A percentile compares a stretch with the other conserved stretches of the same genome.
Conservation (phyloP, 2,329 filamentous ascomycete genomes). For the Verticillium isaacii region DNA sequence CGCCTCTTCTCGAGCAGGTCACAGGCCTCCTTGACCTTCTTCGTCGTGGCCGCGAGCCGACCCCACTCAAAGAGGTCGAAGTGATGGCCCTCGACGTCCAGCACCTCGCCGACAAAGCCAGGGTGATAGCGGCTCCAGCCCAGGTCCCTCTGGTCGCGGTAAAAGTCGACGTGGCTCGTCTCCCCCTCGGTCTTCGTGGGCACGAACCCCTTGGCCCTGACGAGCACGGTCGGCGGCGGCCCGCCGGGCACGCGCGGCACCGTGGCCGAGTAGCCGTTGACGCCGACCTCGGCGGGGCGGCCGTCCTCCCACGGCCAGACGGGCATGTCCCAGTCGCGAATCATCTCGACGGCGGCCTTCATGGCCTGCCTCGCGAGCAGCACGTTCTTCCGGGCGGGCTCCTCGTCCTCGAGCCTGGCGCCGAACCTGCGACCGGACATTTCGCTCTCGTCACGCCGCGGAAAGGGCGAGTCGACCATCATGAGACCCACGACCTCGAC, state of each 20-base stretch:
- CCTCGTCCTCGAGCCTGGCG: constrained; percentile 11
- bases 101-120: constrained; percentile 35
- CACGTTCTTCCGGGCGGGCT: constrained; percentile 28
- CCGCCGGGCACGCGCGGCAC: neutral
- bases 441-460: constrained; percentile 13
- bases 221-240: constrained; percentile 27
- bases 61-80: constrained; percentile 38
- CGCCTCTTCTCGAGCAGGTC: neutral
- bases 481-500: constrained; percentile 44
- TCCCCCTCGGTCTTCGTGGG: constrained; percentile 22
- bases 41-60: constrained; percentile 18
- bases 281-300: neutral
- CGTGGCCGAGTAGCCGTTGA: neutral
- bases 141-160: constrained; percentile 33
- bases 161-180: constrained; percentile 34
- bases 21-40: constrained; percentile 21
- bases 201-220: constrained; percentile 38
- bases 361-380: constrained; percentile 33
- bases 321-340: constrained; percentile 34
- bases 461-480: constrained; percentile 47
- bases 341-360: constrained; percentile 34
- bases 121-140: constrained; percentile 46
- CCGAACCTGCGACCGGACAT: constrained; percentile 6
- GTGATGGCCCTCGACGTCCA: constrained; percentile 49
- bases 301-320: constrained; percentile 21